A percentile compares a stretch with the other conserved stretches of the same genome.
These are phyloP conservation scores for Coemansia sp. DNA, from an alignment of 192 early-diverging fungal species.

Conservation along the genomic window DNA sequence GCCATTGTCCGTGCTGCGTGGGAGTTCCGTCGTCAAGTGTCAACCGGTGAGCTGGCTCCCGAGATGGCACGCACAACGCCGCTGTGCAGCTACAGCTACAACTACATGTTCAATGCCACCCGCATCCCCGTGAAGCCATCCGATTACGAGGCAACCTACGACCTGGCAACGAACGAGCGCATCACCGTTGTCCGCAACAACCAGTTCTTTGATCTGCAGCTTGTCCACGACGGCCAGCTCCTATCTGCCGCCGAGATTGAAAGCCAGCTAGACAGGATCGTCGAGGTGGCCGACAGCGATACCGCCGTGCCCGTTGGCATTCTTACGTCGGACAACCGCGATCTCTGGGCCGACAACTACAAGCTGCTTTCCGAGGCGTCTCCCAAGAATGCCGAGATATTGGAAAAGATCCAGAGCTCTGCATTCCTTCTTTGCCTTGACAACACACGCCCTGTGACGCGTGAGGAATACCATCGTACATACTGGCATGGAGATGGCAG, in stretches of 20 bases:
- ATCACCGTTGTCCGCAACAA: conserved; percentile 87
- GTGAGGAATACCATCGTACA: conserved; percentile 81
- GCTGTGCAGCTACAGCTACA: conserved; percentile 88
- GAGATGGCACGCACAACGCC: conserved; percentile 78
- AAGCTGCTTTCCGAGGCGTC: conserved; percentile 64
- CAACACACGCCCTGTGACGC: conserved; percentile 80
- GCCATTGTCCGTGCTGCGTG: conserved; percentile 85
- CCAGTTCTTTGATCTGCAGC: conserved; percentile 82
- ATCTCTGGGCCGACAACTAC: conserved; percentile 87
- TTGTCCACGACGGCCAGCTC: conserved; percentile 73
- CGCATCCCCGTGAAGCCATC: conserved; percentile 85
- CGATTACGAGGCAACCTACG: conserved; percentile 74
- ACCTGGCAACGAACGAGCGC: conserved; percentile 76
- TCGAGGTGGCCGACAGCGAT: conserved; percentile 64
- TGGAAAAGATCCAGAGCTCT: conserved; percentile 84
- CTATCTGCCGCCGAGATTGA: conserved; percentile 85
- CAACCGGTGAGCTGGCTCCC: conserved; percentile 73
- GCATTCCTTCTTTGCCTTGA: conserved; percentile 92
- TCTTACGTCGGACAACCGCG: conserved; percentile 92
- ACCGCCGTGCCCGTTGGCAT: conserved; percentile 78
- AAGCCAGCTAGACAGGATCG: conserved; percentile 68
- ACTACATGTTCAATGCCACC: conserved; percentile 96
- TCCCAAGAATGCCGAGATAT: conserved; percentile 66
- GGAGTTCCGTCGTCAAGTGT: conserved; percentile 81
- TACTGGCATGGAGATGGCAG: conserved; percentile 96